phyloP scores from a whole-genome alignment of 352 stramenopile genomes.

The Globisporangium ultimum region DNA sequence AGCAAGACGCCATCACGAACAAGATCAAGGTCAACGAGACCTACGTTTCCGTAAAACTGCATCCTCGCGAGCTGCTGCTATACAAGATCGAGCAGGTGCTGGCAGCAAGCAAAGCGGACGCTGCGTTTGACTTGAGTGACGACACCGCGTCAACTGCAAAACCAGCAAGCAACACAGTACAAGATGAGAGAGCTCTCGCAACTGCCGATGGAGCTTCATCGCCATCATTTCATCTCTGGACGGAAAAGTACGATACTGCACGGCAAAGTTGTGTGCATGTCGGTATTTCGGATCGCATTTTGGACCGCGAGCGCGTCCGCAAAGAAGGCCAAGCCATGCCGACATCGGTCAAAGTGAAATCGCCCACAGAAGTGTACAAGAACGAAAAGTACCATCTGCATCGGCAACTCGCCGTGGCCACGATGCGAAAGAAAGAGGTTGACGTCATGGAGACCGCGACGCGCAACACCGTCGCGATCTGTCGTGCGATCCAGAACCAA shows the following conservation, averaged over 20 bases:
- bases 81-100: slow-evolving; percentile 71
- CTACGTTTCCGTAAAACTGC: slow-evolving; percentile 67
- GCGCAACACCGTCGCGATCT: slow-evolving; percentile 61
- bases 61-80: slow-evolving; percentile 64
- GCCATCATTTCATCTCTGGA: slow-evolving; percentile 24
- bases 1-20: slow-evolving; percentile 76
- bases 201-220: neutral
- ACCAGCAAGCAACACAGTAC: neutral
- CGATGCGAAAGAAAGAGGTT: slow-evolving; percentile 47
- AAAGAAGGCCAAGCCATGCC: slow-evolving; percentile 16
- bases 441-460: slow-evolving; percentile 56
- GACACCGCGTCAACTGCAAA: slow-evolving; percentile 25
- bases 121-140: slow-evolving; percentile 42
- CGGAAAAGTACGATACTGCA: slow-evolving; percentile 45
- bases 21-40: slow-evolving; percentile 73
- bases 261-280: slow-evolving; percentile 68
- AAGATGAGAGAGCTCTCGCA: neutral
- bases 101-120: slow-evolving; percentile 27
- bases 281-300: slow-evolving; percentile 63
- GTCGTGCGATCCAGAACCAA: slow-evolving; percentile 36
- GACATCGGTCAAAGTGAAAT: slow-evolving; percentile 47
- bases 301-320: slow-evolving; percentile 41
- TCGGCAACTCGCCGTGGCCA: slow-evolving; percentile 38
- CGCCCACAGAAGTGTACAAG: slow-evolving; percentile 48
- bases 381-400: slow-evolving; percentile 65